Base-by-base conservation (phyloP, 2,329 filamentous ascomycete species). In the Talaromyces sp. region DNA sequence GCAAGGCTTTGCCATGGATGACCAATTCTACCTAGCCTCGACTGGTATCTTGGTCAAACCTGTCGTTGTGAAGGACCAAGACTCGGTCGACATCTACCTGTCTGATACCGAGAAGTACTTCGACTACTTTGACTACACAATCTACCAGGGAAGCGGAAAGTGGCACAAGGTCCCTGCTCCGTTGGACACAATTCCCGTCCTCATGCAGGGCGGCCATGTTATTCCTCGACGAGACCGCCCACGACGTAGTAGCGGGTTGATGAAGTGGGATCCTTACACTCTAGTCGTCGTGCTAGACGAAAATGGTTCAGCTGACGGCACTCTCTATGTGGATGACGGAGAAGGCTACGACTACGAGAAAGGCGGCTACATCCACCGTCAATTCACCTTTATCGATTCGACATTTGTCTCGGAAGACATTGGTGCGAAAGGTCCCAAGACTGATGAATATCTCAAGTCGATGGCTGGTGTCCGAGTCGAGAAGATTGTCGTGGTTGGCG, bases 191-290 rank as follows among this genome's bases (percentile, higher is more conserved):
- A 91, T 97, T 19, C 94, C 95, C 0, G 80, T 99, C 14, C 83
- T 99, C 52, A 95, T 98, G 90, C 92, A 90, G 70, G 94, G 92
- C 56, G 95, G 95, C 1, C 91, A 98, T 76, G 89, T 99, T 71
- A 89, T 98, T 72, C 90, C 93, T 2, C 91, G 95, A 65, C 92
- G 94, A 69, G 95, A 99, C 73, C 87, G 89, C 27, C 93, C 93
- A 3, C 88, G 95, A 64, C 88, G 94, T 66, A 96, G 92, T 65
- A 91, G 88, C 65, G 89, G 90, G 22, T 83, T 97, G 54, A 98
- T 98, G 95, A 90, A 87, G 72, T 96, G 89, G 78, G 95, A 99
- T 76, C 93, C 96, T 47, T 97, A 97, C 81, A 99, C 95, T 0
- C 86, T 99, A 1, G 89, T 99, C 2, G 83, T 98, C 2, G 86